Conservation (phyloP, 1,284 basidiomycete genomes). For the Papiliotrema laurentii region DNA sequence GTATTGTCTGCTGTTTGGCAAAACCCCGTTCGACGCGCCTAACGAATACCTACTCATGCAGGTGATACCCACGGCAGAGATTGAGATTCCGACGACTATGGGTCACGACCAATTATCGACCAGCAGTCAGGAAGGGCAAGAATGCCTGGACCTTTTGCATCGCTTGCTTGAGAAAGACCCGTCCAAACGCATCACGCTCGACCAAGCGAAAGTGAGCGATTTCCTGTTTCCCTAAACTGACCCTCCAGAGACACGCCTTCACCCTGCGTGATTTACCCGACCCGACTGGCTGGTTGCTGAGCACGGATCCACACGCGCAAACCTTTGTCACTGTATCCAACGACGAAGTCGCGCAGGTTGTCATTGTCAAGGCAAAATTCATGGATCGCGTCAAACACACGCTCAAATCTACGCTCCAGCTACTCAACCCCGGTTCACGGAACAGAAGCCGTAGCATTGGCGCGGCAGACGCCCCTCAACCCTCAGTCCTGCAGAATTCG, state of each 20-base stretch:
- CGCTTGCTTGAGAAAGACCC: conserved; percentile 80
- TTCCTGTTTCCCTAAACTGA: conserved; percentile 4
- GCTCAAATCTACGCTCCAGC: conserved; percentile 16
- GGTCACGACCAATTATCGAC: conserved; percentile 65
- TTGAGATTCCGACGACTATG: conserved; percentile 67
- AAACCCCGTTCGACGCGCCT: conserved; percentile 63
- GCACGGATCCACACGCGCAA: conserved; percentile 63
- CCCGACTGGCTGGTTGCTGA: conserved; percentile 69
- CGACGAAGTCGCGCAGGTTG: conserved; percentile 75
- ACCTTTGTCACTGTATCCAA: conserved; percentile 65
- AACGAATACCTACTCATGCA: conserved; percentile 79
- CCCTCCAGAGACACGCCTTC: conserved; percentile 57
- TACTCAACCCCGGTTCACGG: conserved; percentile 22
- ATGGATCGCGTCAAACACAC: conserved; percentile 31
- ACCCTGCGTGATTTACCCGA: conserved; percentile 69
- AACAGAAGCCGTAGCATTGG: conserved; percentile 32
- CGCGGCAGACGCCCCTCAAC: not conserved
- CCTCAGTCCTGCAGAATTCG: not conserved
- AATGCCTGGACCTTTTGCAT: conserved; percentile 68
- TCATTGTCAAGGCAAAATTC: conserved; percentile 49
- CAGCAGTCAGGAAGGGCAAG: conserved; percentile 48
- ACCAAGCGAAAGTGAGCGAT: conserved; percentile 72
- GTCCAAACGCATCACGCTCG: conserved; percentile 69
- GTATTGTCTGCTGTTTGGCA: conserved; percentile 89
- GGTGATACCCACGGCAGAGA: conserved; percentile 75